These are phyloP conservation scores for Tetrapisispora arboricola DNA, from an alignment of 805 yeast species.

Conservation along the genomic window DNA sequence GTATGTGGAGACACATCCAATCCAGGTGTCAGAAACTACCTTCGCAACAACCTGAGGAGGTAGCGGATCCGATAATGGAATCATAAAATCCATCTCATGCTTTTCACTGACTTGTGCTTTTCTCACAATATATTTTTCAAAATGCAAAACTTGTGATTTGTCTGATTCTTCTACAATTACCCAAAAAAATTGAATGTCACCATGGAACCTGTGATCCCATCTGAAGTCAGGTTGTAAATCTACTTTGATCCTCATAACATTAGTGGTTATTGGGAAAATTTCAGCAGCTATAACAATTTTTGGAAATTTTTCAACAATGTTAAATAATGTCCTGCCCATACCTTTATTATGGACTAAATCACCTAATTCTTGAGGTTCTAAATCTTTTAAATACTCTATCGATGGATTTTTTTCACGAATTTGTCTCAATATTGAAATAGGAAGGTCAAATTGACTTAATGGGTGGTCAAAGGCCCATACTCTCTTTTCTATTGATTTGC, in stretches of 20 bases:
- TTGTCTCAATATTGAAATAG: slow-evolving; percentile 51
- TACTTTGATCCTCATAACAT: slow-evolving; percentile 75
- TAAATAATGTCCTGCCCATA: slow-evolving; percentile 56
- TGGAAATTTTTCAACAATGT: slow-evolving; percentile 64
- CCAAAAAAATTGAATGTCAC: slow-evolving; percentile 84
- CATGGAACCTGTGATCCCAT: slow-evolving; percentile 81
- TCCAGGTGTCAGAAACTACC: slow-evolving; percentile 77
- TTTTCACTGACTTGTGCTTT: slow-evolving; percentile 41
- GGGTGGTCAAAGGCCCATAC: slow-evolving; percentile 92
- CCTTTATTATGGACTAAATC: slow-evolving; percentile 76
- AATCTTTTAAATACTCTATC: slow-evolving; percentile 63
- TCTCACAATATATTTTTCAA: slow-evolving; percentile 66
- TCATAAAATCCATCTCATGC: slow-evolving; percentile 83
- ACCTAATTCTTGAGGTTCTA: slow-evolving; percentile 70
- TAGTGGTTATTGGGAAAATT: slow-evolving; percentile 77
- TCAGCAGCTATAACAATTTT: slow-evolving; percentile 64
- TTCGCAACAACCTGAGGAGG: slow-evolving; percentile 81
- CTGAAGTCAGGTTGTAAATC: slow-evolving; percentile 62
- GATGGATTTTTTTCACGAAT: slow-evolving; percentile 55
- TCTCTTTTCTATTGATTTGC: slow-evolving; percentile 76
- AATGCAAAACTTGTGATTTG: slow-evolving; percentile 61
- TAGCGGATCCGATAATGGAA: slow-evolving; percentile 80
- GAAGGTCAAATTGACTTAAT: slow-evolving; percentile 73
- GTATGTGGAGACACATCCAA: slow-evolving; percentile 69
- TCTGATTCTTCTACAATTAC: slow-evolving; percentile 82